These are phyloP conservation scores for Pisolithus marmoratus DNA, from an alignment of 768 basidiomycete species.

Conservation along the genomic window DNA sequence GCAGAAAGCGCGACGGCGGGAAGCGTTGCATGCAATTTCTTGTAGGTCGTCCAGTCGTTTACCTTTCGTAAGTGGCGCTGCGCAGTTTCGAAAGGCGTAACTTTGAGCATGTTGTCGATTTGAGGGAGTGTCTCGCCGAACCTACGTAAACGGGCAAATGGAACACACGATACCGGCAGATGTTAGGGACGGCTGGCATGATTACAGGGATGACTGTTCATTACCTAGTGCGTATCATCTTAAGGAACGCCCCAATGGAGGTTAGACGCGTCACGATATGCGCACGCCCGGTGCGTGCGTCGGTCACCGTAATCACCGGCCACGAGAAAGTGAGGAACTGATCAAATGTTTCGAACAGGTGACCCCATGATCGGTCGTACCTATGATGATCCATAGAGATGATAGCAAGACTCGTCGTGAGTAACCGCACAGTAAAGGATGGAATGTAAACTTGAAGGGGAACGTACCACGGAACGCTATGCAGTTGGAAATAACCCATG, in stretches of 20 bases:
- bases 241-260: conserved; percentile 68
- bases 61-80: conserved; percentile 68
- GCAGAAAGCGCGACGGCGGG: conserved; percentile 65
- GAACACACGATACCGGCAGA: neutral
- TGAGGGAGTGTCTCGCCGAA: conserved; percentile 73
- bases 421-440: neutral
- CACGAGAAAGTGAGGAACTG: conserved; percentile 77
- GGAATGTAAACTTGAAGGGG: neutral
- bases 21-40: conserved; percentile 63
- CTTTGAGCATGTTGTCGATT: conserved; percentile 64
- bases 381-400: conserved; percentile 27
- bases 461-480: conserved; percentile 60
- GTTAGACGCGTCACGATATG: conserved; percentile 76
- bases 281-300: conserved; percentile 61
- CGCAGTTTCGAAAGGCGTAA: conserved; percentile 63
- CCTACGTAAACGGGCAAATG: conserved; percentile 28
- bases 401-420: neutral
- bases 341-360: conserved; percentile 72
- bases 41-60: conserved; percentile 61
- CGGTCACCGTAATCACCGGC: conserved; percentile 77
- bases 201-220: neutral
- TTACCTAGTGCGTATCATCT: conserved; percentile 81
- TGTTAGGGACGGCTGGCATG: too few relatives aligned
- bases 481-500: conserved; percentile 71
- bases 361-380: conserved; percentile 79